Base-by-base conservation (phyloP, 2,329 filamentous ascomycete species). In the Phialophora macrospora region DNA sequence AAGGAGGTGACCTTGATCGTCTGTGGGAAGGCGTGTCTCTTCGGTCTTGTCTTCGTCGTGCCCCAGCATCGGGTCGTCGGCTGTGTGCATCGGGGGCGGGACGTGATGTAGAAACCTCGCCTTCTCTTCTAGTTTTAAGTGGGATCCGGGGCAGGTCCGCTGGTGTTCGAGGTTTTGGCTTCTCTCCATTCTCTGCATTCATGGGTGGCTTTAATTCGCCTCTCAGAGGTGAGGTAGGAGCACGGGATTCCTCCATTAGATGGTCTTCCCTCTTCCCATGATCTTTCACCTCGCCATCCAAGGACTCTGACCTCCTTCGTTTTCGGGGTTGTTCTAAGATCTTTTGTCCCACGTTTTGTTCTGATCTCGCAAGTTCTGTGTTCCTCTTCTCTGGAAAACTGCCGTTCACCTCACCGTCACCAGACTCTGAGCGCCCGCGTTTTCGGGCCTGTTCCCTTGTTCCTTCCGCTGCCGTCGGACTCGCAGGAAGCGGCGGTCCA, bases 41-140 rank as follows among this genome's bases (percentile, higher is more conserved):
- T 67, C 62, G 74, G 76, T 68, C 75, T 77, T 62, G 76, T 75
- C 48, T 74, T 68, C 62, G 74, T 76, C 69, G 78, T 76, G 64
- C 68, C 20, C 64, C 66, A 46, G 52, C 55, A 2, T 70, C 68
- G 9, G 64, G 65, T 56, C 71, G 65, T 55, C 71, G 60, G 62
- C 67, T 72, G 58, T 65, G 66, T 14, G 65, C 67, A 8, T 69
- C 62, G 2, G 70, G 55, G 2, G 64, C 48, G 14, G 38, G 58
- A 20, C 70, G 62, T 30, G 69, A 64, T 57, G 64, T 60, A 38
- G 64, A 58, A n/a, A 66, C 44, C 60, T 72, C 68, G 22, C 70
- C 71, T 38, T 72, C 68, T 60, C 72, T 67, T 65, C 71, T 70
- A 17, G 61, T 32, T 60, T 69, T 68, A 14, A 62, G 68, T 34